Conservation (phyloP, 2,329 filamentous ascomycete species). For the Aspergillus intermedius region DNA sequence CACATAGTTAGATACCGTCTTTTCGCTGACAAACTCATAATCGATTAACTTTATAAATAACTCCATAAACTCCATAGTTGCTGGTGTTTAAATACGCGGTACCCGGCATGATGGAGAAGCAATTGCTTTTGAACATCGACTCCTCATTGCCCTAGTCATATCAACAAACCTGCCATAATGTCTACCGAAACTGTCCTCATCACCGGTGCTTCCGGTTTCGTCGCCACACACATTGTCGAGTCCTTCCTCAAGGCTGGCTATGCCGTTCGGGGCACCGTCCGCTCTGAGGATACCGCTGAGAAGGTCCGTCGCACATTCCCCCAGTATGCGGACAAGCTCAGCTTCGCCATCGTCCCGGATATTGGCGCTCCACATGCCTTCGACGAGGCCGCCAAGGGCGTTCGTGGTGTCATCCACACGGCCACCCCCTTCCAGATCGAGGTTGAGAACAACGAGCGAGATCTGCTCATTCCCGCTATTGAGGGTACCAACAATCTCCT, state of each 20-base stretch:
- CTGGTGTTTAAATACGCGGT: not conserved
- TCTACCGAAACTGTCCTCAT: constrained; percentile 16
- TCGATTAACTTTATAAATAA: not conserved
- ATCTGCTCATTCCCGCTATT: constrained; percentile 41
- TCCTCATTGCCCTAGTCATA: constrained; percentile 4
- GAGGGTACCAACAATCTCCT: constrained; percentile 42
- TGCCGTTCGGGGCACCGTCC: constrained; percentile 17
- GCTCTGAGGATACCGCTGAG: constrained; percentile 18
- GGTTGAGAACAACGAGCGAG: constrained; percentile 39
- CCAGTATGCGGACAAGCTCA: constrained; percentile 30
- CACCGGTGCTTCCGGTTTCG: constrained; percentile 24
- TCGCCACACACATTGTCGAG: constrained; percentile 24
- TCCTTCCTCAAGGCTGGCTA: constrained; percentile 17
- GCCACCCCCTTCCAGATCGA: constrained; percentile 16
- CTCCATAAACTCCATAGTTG: not conserved
- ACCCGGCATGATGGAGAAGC: too few relatives aligned
- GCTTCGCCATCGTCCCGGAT: constrained; percentile 40
- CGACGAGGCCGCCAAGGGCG: constrained; percentile 32
- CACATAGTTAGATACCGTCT: not conserved
- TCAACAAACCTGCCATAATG: not conserved
- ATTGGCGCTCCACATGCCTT: constrained; percentile 36
- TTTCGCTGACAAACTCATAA: not conserved
- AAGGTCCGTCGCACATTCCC: constrained; percentile 34
- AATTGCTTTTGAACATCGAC: too few relatives aligned
- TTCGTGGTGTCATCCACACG: constrained; percentile 42